Evolutionary conservation across 768 basidiomycete species (phyloP).

Genomic region (Russula griseocarnosa): DNA sequence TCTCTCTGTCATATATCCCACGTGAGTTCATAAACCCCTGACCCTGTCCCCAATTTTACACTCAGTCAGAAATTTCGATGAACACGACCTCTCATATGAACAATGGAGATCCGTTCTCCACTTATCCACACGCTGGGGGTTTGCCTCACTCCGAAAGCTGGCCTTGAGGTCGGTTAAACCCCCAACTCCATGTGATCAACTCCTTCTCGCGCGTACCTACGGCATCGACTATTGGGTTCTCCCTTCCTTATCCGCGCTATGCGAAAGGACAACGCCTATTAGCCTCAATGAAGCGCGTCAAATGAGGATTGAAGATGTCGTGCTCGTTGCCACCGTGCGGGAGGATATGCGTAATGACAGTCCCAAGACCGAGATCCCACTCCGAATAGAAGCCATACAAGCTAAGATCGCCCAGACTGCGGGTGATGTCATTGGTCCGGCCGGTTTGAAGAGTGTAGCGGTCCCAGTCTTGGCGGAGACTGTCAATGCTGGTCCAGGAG

Average conservation of each 20-base stretch:
- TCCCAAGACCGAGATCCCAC: conserved; percentile 9
- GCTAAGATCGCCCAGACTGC: not conserved
- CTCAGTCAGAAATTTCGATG: conserved; percentile 17
- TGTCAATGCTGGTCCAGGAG: not conserved
- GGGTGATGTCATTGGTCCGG: not conserved
- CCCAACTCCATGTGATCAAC: conserved; percentile 20
- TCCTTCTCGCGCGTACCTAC: conserved; percentile 27
- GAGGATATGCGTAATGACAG: conserved; percentile 16
- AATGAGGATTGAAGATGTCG: conserved; percentile 20
- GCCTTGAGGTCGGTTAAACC: conserved; percentile 19
- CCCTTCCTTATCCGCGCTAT: conserved; percentile 22
- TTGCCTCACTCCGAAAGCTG: conserved; percentile 31
- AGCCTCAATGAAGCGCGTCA: conserved; percentile 15
- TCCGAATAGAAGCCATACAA: conserved; percentile 1
- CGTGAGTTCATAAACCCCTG: conserved; percentile 10
- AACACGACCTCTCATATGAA: conserved; percentile 22
- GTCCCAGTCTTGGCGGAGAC: not conserved
- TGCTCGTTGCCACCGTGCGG: conserved; percentile 24
- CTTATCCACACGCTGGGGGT: conserved; percentile 34
- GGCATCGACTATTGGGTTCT: conserved; percentile 20
- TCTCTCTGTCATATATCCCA: conserved; percentile 27
- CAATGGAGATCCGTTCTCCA: conserved; percentile 34
- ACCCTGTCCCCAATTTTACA: not conserved
- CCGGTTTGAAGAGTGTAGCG: not conserved
- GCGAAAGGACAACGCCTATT: conserved; percentile 15